These are phyloP conservation scores for Neonectria coccinea DNA, from an alignment of 2,329 filamentous ascomycete species.

Conservation along the genomic window DNA sequence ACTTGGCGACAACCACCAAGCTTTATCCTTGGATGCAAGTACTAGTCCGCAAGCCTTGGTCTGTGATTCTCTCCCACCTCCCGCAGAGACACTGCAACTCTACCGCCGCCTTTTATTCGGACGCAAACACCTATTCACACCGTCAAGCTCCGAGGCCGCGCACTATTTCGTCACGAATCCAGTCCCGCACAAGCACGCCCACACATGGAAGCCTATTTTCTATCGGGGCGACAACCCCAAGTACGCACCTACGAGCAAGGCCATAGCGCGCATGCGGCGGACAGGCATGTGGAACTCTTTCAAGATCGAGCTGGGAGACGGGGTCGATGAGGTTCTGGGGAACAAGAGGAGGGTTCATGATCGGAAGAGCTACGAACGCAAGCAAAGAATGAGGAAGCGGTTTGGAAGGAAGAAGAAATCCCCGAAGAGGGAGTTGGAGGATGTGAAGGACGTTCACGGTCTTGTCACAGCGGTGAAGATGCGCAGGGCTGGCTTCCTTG, in stretches of 20 bases:
- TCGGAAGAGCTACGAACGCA: constrained; percentile 2
- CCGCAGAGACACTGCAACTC: constrained; percentile 21
- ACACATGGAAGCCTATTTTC: constrained; percentile 33
- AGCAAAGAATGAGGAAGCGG: constrained; percentile 19
- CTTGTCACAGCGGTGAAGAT: constrained; percentile 14
- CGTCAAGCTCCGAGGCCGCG: constrained; percentile 5
- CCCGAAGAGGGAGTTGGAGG: constrained; percentile 20
- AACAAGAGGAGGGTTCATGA: constrained; percentile 24
- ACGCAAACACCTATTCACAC: constrained; percentile 31
- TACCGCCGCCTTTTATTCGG: constrained; percentile 27
- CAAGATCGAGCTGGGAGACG: constrained; percentile 31
- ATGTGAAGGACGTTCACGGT: constrained; percentile 14
- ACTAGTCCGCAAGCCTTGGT: not conserved
- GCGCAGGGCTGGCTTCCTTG: constrained; percentile 12
- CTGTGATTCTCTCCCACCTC: not conserved
- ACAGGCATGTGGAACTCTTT: constrained; percentile 35
- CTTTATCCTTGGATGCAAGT: not conserved
- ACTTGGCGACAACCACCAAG: not conserved
- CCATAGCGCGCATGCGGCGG: constrained; percentile 24
- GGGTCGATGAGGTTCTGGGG: constrained; percentile 27
- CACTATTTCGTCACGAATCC: constrained; percentile 34
- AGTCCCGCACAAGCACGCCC: constrained; percentile 32
- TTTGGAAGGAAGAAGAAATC: constrained; percentile 16
- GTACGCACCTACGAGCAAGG: constrained; percentile 24
- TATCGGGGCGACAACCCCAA: constrained; percentile 37